These are phyloP conservation scores for Pyrrhoderma noxium DNA, from an alignment of 1,284 basidiomycete species.

Conservation along the genomic window DNA sequence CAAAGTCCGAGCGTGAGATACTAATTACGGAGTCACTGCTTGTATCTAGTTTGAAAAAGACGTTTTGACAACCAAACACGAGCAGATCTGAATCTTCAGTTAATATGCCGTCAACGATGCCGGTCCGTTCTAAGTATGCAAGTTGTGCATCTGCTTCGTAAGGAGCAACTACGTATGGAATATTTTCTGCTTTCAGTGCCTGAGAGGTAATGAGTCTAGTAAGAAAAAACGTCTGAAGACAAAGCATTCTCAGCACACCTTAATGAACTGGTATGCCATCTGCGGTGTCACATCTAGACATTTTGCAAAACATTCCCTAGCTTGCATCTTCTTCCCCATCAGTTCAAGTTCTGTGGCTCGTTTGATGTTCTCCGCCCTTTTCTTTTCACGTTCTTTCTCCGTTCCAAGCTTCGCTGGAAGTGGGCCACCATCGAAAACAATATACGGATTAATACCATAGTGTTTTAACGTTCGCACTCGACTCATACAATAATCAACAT, in stretches of 20 bases:
- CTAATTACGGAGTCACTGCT: constrained; percentile 69
- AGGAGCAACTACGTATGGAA: constrained; percentile 90
- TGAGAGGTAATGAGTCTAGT: constrained; percentile 29
- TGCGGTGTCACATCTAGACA: constrained; percentile 94
- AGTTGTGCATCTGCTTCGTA: constrained; percentile 99
- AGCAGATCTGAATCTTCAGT: constrained; percentile 98
- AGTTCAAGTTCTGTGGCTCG: constrained; percentile 67
- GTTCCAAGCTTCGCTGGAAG: constrained; percentile 92
- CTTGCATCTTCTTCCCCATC: constrained; percentile 74
- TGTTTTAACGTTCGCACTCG: constrained; percentile 82
- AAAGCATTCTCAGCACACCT: constrained; percentile 43
- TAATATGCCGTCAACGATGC: constrained; percentile 86
- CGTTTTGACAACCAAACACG: constrained; percentile 88
- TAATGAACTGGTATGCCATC: constrained; percentile 97
- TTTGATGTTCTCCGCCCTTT: constrained; percentile 58
- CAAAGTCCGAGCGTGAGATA: constrained; percentile 76
- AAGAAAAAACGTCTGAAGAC: background rate
- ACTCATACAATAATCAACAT: constrained; percentile 95
- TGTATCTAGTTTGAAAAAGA: constrained; percentile 81
- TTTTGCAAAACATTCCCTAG: constrained; percentile 85
- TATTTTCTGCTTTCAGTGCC: constrained; percentile 75
- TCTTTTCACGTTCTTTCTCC: constrained; percentile 74
- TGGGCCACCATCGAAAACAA: constrained; percentile 96
- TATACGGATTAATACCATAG: constrained; percentile 79
- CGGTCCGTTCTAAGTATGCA: constrained; percentile 81